Evolutionary conservation across 179 eudicot species (phyloP), one percentile per base, ranked within the genome.

Genomic region (Beta lomatogona): DNA sequence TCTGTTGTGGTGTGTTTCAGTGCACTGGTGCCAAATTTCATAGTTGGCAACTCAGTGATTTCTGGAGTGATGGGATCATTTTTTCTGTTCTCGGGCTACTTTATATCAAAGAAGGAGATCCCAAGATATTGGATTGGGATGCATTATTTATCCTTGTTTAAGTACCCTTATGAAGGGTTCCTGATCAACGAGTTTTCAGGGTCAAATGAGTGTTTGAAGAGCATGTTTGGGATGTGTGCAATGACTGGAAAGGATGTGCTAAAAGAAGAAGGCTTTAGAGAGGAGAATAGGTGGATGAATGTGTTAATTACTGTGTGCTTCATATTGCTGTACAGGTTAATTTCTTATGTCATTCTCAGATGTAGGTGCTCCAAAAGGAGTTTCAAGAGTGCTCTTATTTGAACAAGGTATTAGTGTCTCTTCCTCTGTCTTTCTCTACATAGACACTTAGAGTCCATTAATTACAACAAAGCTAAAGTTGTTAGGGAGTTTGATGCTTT

Each of bases 21-120:
- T 78, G 95, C 99, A 28, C 79, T 97, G 45, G 99, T 92, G 12
- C 99, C 99, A 2, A 93, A 94, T 76, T 97, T 94, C 83, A 97
- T 97, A 3, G 91, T 97, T 4, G 99, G 99, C 25, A 97, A 94
- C 88, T 97, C 98, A 8, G 86, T 97, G 57, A 93, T 97, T 41
- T 91, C 91, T 0, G 99, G 93, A 0, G 95, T 94, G 11, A 97
- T 94, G 97, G 99, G 99, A 0, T 93, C 99, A 0, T 97, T 90
- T 78, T 94, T 94, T 79, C 79, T 97, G 83, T 97, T 97, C 83
- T 97, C 99, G 0, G 99, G 99, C n/a, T 97, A 97, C 86, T 97
- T 97, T 80, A 89, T 97, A 77, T 87, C 99, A 15, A 92, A 91
- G 75, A 81, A 89, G 28, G 91, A 91, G 81, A 94, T 97, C 64